Evolutionary conservation across 306 rosid species (phyloP), one percentile per base, ranked within the genome.

Genomic region (Mimosa bimucronata): DNA sequence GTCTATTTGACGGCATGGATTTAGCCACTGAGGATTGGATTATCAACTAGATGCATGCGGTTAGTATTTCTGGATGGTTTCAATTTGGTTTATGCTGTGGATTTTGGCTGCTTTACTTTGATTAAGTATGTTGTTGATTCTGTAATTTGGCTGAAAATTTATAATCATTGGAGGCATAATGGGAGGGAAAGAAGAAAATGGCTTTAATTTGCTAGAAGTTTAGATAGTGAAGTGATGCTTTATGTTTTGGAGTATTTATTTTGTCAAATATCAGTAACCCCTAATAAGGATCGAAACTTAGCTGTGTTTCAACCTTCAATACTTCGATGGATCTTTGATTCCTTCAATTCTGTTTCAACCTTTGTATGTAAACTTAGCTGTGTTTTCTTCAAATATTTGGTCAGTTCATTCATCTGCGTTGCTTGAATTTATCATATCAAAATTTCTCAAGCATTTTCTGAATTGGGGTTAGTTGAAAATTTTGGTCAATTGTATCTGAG

Each of bases 11-110:
- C 68, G 84, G 85, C 4, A 95, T 92, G 75, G 89, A 92, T 83
- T 88, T 89, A 6, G 37, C 78, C 69, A 78, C 85, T 65, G 91
- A 91, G 87, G 81, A 85, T 80, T 92, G 94, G 97, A 88, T 91
- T 88, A 81, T 92, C 70, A 92, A 90, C 38, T 91, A 90, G 79
- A 92, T 94, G 97, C 78, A 90, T 87, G 75, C 52, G 21, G 97
- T 94, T 83, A 64, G 79, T 87, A 81, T 73, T 77, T 70, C 55
- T n/a, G 23, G 31, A 23, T 75, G 11, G 7, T 40, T 83, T 26
- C 2, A 62, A 12, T 48, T 74, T 34, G n/a, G 69, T 23, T 83
- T 77, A 37, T 80, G 10, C 30, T 84, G 31, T 73, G 37, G 18
- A 38, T 41, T 82, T 77, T n/a, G 16, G n/a, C 31, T 42, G 42